phyloP scores from a whole-genome alignment of 257 asterid species.

The Nicotiana undulata region DNA sequence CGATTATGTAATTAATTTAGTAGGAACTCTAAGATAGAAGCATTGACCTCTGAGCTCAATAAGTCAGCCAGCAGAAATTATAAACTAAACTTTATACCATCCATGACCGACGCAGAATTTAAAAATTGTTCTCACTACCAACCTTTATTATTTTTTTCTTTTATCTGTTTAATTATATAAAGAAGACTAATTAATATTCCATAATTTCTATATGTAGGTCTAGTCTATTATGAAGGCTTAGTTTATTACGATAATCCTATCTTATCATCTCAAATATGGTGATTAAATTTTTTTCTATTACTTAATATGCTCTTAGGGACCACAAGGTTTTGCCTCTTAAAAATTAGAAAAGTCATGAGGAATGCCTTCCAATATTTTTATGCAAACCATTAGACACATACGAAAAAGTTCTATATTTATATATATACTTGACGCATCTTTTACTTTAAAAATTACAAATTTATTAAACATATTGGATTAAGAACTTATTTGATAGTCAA shows the following conservation, averaged over 20 bases:
- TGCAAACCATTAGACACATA: not conserved
- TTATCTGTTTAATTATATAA: not conserved
- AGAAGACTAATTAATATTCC: not conserved
- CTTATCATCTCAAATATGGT: not conserved
- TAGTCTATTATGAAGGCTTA: not conserved
- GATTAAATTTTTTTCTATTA: not conserved
- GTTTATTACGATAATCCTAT: constrained; percentile 3
- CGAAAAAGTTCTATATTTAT: not conserved
- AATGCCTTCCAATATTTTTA: not conserved
- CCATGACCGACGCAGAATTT: constrained; percentile 8
- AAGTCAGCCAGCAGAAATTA: constrained; percentile 18
- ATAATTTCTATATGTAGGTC: not conserved
- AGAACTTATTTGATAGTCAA: not conserved
- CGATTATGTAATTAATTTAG: not conserved
- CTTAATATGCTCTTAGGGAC: not conserved
- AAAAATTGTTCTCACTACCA: constrained; percentile 8
- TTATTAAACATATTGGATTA: not conserved
- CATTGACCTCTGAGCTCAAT: not conserved
- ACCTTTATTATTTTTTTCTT: not conserved
- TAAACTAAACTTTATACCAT: constrained; percentile 13
- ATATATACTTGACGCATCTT: not conserved
- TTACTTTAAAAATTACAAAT: not conserved
- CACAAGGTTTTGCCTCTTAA: not conserved
- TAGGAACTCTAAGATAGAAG: not conserved
- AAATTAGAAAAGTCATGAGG: constrained; percentile 10